Conservation (phyloP, 345 rosid species). For the Eucalyptus leucophloia region DNA sequence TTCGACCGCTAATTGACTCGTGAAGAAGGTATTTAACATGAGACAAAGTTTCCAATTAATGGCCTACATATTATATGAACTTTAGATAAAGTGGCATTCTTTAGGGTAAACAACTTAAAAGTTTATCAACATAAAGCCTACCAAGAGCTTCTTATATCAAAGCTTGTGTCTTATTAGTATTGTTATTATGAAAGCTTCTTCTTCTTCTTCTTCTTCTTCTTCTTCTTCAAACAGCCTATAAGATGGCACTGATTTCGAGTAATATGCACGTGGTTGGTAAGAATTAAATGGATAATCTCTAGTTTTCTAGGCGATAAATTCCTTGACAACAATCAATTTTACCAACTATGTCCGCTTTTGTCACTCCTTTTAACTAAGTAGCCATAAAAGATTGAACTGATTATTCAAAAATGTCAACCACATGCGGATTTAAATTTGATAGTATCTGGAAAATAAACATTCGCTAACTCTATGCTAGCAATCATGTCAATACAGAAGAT, state of each 20-base stretch:
- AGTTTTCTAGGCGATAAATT: not conserved
- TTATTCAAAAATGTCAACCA: not conserved
- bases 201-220: too few species aligned
- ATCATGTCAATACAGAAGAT: rapidly evolving
- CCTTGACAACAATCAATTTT: not conserved
- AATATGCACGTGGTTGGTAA: not conserved
- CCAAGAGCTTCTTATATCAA: not conserved
- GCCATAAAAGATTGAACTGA: not conserved
- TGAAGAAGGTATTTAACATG: not conserved
- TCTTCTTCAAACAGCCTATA: not conserved
- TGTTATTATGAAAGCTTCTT: not conserved
- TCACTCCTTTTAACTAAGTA: not conserved
- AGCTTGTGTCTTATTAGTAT: not conserved
- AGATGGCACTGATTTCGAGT: not conserved
- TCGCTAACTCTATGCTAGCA: not conserved
- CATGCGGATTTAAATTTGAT: not conserved
- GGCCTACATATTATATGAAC: not conserved
- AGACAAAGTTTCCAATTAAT: not conserved
- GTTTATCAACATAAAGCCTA: not conserved
- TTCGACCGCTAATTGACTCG: not conserved
- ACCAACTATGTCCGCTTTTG: not conserved
- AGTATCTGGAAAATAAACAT: not conserved
- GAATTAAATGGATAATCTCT: not conserved
- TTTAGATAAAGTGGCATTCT: not conserved
- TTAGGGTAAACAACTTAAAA: not conserved